Evolutionary conservation across 257 asterid genomes (phyloP).

Genomic region (Scutellaria baicalensis): DNA sequence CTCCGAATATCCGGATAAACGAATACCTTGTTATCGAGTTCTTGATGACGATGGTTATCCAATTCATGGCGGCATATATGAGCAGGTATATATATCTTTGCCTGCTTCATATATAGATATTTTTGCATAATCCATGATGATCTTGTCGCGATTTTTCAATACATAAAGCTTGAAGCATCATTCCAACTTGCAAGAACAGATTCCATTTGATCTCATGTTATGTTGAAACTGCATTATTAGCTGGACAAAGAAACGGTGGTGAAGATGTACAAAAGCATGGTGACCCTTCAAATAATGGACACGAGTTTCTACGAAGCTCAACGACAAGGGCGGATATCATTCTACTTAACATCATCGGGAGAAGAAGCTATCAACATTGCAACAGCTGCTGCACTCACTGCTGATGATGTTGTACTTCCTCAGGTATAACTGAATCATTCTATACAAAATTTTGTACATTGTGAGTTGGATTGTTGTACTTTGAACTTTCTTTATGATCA

Average conservation of each 20-base stretch:
- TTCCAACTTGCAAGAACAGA: not conserved
- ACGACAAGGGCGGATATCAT: constrained; percentile 81
- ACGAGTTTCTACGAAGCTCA: constrained; percentile 77
- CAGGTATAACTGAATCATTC: constrained; percentile 31
- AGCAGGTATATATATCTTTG: constrained; percentile 39
- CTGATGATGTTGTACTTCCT: constrained; percentile 50
- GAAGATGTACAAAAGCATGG: constrained; percentile 73
- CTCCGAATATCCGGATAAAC: constrained; percentile 48
- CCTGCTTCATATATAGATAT: no score
- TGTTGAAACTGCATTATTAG: constrained; percentile 20
- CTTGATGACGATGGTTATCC: constrained; percentile 71
- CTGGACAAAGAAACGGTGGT: constrained; percentile 62
- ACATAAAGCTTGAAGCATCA: no score
- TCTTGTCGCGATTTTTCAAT: no score
- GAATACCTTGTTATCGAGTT: constrained; percentile 84
- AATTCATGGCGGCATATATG: constrained; percentile 36
- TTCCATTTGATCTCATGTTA: not conserved
- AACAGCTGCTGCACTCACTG: constrained; percentile 81
- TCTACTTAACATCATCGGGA: constrained; percentile 69
- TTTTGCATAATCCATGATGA: not conserved
- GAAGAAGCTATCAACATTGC: constrained; percentile 89
- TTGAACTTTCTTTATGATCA: constrained; percentile 9
- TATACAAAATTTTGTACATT: no score
- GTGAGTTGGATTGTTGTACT: not conserved
- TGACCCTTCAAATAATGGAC: constrained; percentile 69